Conservation (phyloP, 1,284 basidiomycete species). For the Austroboletus novae-zelandiae region DNA sequence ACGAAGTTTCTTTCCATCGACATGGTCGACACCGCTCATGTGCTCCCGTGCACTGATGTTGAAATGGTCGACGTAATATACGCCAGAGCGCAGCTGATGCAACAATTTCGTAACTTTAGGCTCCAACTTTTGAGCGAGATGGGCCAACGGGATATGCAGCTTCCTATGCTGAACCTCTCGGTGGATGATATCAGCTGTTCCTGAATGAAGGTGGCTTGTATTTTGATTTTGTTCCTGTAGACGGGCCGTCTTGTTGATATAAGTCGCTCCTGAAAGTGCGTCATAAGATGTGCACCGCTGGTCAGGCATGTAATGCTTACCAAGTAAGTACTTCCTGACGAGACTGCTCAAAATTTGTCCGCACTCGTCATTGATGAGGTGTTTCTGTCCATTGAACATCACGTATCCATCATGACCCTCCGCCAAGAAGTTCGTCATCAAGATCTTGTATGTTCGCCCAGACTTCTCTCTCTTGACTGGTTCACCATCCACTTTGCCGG, state of each 20-base stretch:
- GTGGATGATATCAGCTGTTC: conserved; percentile 44
- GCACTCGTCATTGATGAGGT: conserved; percentile 82
- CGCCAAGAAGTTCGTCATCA: conserved; percentile 77
- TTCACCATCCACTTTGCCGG: conserved; percentile 44
- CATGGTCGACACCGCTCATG: conserved; percentile 75
- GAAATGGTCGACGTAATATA: conserved; percentile 60
- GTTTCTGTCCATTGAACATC: conserved; percentile 62
- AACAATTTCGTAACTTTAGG: conserved; percentile 44
- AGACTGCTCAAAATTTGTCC: conserved; percentile 81
- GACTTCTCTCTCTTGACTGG: conserved; percentile 52
- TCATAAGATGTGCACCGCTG: background rate
- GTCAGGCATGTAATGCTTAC: conserved; percentile 39
- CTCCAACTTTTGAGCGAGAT: conserved; percentile 48
- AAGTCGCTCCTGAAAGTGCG: conserved; percentile 53
- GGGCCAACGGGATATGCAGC: conserved; percentile 14
- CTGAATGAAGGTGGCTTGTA: conserved; percentile 36
- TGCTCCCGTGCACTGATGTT: conserved; percentile 65
- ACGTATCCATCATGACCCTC: conserved; percentile 81
- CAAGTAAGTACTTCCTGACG: conserved; percentile 84
- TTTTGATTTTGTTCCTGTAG: conserved; percentile 29
- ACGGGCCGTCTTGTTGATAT: conserved; percentile 62
- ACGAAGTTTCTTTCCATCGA: conserved; percentile 55
- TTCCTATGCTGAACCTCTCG: conserved; percentile 39
- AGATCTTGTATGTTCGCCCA: conserved; percentile 68
- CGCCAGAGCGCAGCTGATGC: conserved; percentile 46